Evolutionary conservation across 352 stramenopile genomes (phyloP), one percentile per base, ranked within the genome.

Genomic region (Phytopythium delawarense): DNA sequence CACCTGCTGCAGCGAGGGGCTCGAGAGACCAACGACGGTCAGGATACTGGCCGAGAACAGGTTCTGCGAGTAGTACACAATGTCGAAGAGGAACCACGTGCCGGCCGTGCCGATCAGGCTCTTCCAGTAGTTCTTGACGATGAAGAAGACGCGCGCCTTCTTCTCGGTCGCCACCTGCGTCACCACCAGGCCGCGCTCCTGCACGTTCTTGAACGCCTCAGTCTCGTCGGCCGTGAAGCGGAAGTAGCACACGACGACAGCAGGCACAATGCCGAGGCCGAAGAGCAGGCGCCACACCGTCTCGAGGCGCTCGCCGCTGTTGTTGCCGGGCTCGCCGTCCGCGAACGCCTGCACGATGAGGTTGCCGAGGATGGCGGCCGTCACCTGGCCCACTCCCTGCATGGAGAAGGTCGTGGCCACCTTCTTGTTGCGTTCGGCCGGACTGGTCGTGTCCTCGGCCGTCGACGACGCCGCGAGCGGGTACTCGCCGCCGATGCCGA

Each of bases 221-320:
- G 82, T 87, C 63, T 92, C 82, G 39, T 92, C 77, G 0, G 79
- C 79, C 0, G 71, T 78, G 48, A 89, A 55, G n/a, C 81, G 81
- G 49, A 70, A 88, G 70, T 85, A 89, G 63, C 80, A 87, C 34
- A 91, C 73, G n/a, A 92, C 65, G 40, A 32, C 65, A 59, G 83
- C 78, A 0, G 83, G 83, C 44, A 92, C 59, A 9, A 89, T 70
- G 20, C 84, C 80, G 18, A 92, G 74, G 8, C 69, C 81, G 25
- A 91, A 88, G 1, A 91, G 64, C 37, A 81, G 30, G 16, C 81
- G 78, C 81, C 81, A 91, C 45, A 91, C 72, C 23, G 84, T 69
- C 60, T 91, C 81, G 0, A 91, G 71, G 30, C 73, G 66, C 2
- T 63, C 65, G 13, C 62, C 71, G 21, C 56, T 62, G 65, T 84